These are phyloP conservation scores for Micromonas pusilla DNA, from an alignment of 139 green algal genomes.

Conservation along the genomic window DNA sequence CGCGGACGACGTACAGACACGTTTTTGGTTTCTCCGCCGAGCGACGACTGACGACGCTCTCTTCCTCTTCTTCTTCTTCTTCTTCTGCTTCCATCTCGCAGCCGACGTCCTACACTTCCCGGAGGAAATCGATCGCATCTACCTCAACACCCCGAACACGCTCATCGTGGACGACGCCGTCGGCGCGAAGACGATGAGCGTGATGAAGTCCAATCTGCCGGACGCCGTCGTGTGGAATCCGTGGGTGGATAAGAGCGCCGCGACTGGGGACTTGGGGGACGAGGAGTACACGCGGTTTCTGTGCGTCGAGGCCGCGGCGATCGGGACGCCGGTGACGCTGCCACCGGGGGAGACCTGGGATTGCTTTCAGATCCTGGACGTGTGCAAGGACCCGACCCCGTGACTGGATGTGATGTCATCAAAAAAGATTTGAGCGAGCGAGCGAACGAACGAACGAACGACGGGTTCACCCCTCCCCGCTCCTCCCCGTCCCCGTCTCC, in stretches of 20 bases:
- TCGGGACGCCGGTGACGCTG: constrained; percentile 8
- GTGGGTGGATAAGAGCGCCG: constrained; percentile 41
- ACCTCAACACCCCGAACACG: constrained; percentile 36
- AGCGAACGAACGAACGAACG: no score
- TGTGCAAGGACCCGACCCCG: background rate
- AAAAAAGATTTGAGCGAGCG: no score
- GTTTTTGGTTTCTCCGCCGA: no score
- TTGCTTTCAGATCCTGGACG: background rate
- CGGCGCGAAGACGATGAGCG: background rate
- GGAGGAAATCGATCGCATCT: constrained; percentile 44
- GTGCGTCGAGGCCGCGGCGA: constrained; percentile 41
- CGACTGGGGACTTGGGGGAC: constrained; percentile 42
- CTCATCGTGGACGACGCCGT: constrained; percentile 36
- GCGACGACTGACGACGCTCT: no score
- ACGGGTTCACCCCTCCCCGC: no score
- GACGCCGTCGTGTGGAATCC: constrained; percentile 52
- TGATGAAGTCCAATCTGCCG: constrained; percentile 37
- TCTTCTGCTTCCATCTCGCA: no score
- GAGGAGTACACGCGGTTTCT: constrained; percentile 45
- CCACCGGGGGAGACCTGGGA: background rate
- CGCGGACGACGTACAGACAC: no score
- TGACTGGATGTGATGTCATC: no score
- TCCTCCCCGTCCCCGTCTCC: no score
- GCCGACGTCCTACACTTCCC: constrained; percentile 3
- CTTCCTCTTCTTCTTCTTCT: no score